Evolutionary conservation across 805 yeast genomes (phyloP).

Genomic region (Starmerella bombicola): DNA sequence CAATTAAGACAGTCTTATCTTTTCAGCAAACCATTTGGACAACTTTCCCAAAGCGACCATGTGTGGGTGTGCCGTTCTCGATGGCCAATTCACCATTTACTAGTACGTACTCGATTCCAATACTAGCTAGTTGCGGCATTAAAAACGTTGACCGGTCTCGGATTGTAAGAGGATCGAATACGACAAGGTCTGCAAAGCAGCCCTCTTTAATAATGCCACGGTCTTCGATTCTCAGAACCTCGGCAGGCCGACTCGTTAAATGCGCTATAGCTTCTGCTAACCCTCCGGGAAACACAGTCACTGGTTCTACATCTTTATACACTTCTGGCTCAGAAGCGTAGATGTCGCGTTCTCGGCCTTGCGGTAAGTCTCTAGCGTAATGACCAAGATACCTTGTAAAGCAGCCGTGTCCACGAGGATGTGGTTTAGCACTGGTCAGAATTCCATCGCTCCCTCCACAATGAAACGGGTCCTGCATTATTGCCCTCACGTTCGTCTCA

Average conservation of each 20-base stretch:
- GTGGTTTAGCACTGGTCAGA: constrained; percentile 14
- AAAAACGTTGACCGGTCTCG: constrained; percentile 14
- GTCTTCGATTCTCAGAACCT: constrained; percentile 6
- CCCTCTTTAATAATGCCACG: constrained; percentile 9
- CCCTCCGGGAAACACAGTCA: constrained; percentile 9
- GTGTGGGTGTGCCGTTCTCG: constrained; percentile 12
- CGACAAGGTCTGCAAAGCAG: constrained; percentile 12
- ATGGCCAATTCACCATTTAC: constrained; percentile 15
- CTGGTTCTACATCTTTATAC: constrained; percentile 8
- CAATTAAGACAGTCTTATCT: no score
- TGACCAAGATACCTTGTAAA: constrained; percentile 18
- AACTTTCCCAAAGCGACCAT: constrained; percentile 4
- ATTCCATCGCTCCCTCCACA: constrained; percentile 18
- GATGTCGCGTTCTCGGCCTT: constrained; percentile 13
- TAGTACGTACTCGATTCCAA: constrained; percentile 10
- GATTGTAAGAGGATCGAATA: constrained; percentile 12
- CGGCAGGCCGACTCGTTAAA: constrained; percentile 13
- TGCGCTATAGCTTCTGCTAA: constrained; percentile 14
- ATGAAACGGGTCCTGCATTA: constrained; percentile 13
- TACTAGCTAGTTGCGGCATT: constrained; percentile 5
- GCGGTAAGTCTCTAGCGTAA: constrained; percentile 14
- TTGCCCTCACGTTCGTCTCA: constrained; percentile 14
- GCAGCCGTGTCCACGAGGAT: constrained; percentile 16
- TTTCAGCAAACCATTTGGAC: no score
- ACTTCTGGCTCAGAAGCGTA: constrained; percentile 4